Conservation (phyloP, 2,329 filamentous ascomycete species). For the Sporothrix mexicana region DNA sequence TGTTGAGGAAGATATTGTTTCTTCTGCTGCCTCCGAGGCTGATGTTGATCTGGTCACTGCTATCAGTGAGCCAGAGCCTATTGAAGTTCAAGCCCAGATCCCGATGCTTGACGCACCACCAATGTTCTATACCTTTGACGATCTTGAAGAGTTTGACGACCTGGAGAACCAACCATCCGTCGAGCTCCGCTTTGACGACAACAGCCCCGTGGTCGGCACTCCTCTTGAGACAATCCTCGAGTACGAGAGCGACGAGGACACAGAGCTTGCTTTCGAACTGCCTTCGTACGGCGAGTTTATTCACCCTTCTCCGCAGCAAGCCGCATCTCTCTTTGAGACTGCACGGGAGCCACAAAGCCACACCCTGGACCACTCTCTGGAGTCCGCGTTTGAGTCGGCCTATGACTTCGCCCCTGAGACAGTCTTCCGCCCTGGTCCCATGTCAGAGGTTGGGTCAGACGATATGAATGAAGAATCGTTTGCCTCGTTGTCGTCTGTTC, state of each 20-base stretch:
- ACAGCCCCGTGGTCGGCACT: background rate
- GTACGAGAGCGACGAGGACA: background rate
- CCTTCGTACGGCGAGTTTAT: slow-evolving; percentile 25
- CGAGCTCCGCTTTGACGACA: slow-evolving; percentile 14
- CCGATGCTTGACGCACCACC: background rate
- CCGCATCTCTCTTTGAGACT: background rate
- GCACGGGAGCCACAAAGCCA: background rate
- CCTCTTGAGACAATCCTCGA: slow-evolving; percentile 20
- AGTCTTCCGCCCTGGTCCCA: too few species aligned
- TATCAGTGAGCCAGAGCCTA: background rate
- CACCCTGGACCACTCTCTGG: too few species aligned
- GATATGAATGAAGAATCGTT: slow-evolving; percentile 14
- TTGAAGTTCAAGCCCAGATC: background rate
- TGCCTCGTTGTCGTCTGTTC: slow-evolving; percentile 6
- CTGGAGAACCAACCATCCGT: background rate
- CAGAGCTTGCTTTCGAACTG: slow-evolving; percentile 23
- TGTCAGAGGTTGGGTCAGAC: background rate
- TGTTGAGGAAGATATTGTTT: background rate
- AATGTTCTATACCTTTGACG: background rate
- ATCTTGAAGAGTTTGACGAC: background rate
- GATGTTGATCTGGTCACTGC: too few species aligned
- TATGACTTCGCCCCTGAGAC: background rate
- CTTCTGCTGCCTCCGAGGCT: background rate
- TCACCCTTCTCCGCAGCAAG: background rate
- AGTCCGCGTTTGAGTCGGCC: background rate